A percentile compares a stretch with the other conserved stretches of the same genome.
Conservation (phyloP, 495 filamentous ascomycete species). For the Aspergillus sclerotioniger region DNA sequence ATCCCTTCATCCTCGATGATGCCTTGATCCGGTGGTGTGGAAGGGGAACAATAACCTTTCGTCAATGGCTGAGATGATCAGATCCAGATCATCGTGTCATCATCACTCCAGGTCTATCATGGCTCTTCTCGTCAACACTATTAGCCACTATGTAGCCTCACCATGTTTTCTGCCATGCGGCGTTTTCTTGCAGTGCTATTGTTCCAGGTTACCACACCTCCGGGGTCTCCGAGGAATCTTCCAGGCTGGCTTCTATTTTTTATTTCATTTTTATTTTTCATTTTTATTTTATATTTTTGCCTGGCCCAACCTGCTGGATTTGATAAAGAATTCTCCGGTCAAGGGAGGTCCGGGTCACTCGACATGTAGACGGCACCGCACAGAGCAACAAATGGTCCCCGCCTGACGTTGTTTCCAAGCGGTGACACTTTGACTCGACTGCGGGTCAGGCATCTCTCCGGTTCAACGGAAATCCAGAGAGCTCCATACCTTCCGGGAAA, state of each 20-base stretch:
- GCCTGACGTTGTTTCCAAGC: too few relatives aligned
- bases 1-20: not conserved
- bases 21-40: not conserved
- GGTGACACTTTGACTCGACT: too few relatives aligned
- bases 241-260: not conserved
- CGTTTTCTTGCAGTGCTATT: not conserved
- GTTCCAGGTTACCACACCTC: not conserved
- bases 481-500: too few relatives aligned
- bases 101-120: not conserved
- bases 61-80: conserved; percentile 3
- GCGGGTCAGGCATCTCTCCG: too few relatives aligned
- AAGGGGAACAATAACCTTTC: not conserved
- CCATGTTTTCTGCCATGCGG: not conserved
- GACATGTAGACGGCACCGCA: not conserved
- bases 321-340: not conserved
- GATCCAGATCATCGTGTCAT: conserved; percentile 5
- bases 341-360: not conserved
- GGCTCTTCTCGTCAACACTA: not conserved
- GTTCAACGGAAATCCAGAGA: too few relatives aligned
- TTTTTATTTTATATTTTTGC: too few relatives aligned
- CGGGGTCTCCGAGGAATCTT: not conserved
- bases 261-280: too few relatives aligned
- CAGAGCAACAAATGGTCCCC: too few relatives aligned
- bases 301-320: not conserved
- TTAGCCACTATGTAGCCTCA: conserved; percentile 2